Evolutionary conservation across 768 basidiomycete species (phyloP).

Genomic region (Amanita fuliginea): DNA sequence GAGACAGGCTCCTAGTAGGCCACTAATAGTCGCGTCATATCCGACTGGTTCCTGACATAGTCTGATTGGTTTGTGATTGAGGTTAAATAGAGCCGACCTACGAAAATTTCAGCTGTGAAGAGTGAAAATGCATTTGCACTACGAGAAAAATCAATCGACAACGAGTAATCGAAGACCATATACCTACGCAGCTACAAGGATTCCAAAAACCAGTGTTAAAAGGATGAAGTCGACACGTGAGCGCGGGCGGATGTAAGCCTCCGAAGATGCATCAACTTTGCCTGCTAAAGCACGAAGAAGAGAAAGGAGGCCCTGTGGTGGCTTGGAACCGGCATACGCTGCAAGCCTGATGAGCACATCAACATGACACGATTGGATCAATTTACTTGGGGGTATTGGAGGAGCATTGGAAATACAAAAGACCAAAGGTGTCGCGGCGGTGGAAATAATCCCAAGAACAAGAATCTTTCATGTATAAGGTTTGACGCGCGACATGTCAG

Average conservation of each 20-base stretch:
- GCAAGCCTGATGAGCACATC: constrained; percentile 8
- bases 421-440: constrained; percentile 44
- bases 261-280: constrained; percentile 19
- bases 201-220: constrained; percentile 47
- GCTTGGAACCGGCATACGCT: constrained; percentile 63
- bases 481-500: neutral
- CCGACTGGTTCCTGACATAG: constrained; percentile 52
- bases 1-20: constrained; percentile 57
- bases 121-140: constrained; percentile 57
- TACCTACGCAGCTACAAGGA: constrained; percentile 52
- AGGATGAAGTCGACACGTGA: constrained; percentile 68
- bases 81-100: constrained; percentile 18
- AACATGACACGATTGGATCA: neutral
- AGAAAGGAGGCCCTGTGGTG: constrained; percentile 40
- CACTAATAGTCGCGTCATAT: constrained; percentile 55
- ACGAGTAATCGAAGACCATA: neutral
- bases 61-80: neutral
- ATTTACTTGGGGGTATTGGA: constrained; percentile 69
- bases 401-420: constrained; percentile 52
- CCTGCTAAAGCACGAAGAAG: constrained; percentile 46
- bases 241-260: constrained; percentile 46
- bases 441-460: constrained; percentile 60
- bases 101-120: constrained; percentile 58
- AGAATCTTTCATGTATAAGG: constrained; percentile 40
- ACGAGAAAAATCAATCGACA: neutral